Conservation (phyloP, 148 eudicot genomes). For the Persicaria tinctoria region DNA sequence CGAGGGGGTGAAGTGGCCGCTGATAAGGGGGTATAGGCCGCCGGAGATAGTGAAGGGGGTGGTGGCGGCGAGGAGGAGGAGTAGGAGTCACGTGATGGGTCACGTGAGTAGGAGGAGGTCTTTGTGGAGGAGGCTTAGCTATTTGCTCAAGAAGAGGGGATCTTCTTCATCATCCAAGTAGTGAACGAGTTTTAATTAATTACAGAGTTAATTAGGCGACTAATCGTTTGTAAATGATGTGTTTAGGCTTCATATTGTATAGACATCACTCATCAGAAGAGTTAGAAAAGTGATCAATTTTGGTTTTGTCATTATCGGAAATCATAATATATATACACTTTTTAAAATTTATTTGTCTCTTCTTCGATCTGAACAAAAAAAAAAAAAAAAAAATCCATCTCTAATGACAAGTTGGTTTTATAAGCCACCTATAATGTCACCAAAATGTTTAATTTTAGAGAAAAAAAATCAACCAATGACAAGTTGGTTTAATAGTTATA, state of each 20-base stretch:
- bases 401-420: too few relatives aligned
- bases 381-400: too few relatives aligned
- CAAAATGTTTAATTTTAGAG: too few relatives aligned
- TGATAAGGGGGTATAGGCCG: conserved; percentile 55
- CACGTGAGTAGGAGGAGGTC: conserved; percentile 28
- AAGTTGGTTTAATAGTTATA: too few relatives aligned
- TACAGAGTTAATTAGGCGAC: background rate
- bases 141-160: conserved; percentile 31
- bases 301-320: background rate
- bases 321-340: background rate
- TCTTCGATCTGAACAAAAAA: background rate
- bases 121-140: conserved; percentile 44
- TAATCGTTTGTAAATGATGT: background rate
- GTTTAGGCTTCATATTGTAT: background rate
- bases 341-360: background rate
- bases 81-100: conserved; percentile 35
- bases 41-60: conserved; percentile 48
- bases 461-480: too few relatives aligned
- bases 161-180: conserved; percentile 12
- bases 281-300: background rate
- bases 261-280: background rate
- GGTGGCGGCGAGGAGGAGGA: conserved; percentile 40
- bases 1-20: conserved; percentile 67
- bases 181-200: background rate
- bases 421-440: too few relatives aligned